Conservation (phyloP, 495 filamentous ascomycete species). For the Amniculicola lignicola region DNA sequence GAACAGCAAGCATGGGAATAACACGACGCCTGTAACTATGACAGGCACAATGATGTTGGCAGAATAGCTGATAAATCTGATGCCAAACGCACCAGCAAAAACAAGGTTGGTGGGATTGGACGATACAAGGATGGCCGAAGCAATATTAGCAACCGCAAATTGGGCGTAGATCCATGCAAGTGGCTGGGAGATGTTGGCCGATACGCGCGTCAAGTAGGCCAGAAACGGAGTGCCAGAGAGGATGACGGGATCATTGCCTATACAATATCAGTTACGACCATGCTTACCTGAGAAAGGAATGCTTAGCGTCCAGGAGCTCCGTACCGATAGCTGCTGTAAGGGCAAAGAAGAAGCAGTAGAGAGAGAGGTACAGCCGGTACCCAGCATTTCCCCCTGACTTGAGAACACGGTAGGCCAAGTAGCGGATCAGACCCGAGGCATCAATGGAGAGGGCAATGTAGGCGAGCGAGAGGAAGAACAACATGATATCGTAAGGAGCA, state of each 20-base stretch:
- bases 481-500: slow-evolving; percentile 60
- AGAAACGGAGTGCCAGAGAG: slow-evolving; percentile 65
- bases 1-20: slow-evolving; percentile 62
- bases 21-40: slow-evolving; percentile 56
- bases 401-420: slow-evolving; percentile 62
- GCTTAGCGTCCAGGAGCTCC: no score
- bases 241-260: slow-evolving; percentile 70
- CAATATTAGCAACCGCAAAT: slow-evolving; percentile 63
- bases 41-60: slow-evolving; percentile 67
- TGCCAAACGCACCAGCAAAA: slow-evolving; percentile 61
- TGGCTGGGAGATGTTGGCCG: slow-evolving; percentile 61
- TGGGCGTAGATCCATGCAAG: slow-evolving; percentile 65
- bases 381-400: slow-evolving; percentile 57
- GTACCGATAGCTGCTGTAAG: slow-evolving; percentile 60
- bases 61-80: slow-evolving; percentile 63
- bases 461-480: slow-evolving; percentile 64
- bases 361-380: slow-evolving; percentile 61
- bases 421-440: slow-evolving; percentile 62
- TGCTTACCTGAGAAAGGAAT: no score
- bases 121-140: slow-evolving; percentile 64
- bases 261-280: no score
- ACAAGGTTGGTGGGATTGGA: slow-evolving; percentile 69
- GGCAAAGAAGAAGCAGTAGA: slow-evolving; percentile 62
- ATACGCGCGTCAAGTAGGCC: slow-evolving; percentile 66
- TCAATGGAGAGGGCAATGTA: slow-evolving; percentile 71